These are phyloP conservation scores for Zygosaccharomyces bailii DNA, from an alignment of 805 yeast genomes.

Conservation along the genomic window DNA sequence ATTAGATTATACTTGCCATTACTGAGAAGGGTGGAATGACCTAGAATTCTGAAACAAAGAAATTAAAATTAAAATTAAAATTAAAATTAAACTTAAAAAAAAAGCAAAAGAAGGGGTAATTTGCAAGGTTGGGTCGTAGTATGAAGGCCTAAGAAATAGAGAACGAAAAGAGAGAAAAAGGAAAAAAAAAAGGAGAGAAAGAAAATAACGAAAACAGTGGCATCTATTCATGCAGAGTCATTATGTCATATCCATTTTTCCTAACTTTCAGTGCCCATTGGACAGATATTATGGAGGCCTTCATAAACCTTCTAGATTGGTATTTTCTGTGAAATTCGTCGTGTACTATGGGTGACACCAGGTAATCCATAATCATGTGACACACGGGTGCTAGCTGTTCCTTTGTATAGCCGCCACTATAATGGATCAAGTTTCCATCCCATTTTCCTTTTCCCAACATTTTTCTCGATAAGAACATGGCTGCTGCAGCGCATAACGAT, in stretches of 20 bases:
- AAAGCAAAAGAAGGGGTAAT: background rate
- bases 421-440: constrained; percentile 84
- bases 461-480: constrained; percentile 80
- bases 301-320: constrained; percentile 83
- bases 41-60: constrained; percentile 4
- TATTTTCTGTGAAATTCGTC: constrained; percentile 93
- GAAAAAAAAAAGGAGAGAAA: constrained; percentile 2
- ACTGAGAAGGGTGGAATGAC: background rate
- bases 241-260: constrained; percentile 38
- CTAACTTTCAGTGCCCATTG: constrained; percentile 72
- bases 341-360: constrained; percentile 77
- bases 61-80: constrained; percentile 7
- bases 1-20: background rate
- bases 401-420: constrained; percentile 84
- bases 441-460: constrained; percentile 71
- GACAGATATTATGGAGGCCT: constrained; percentile 74
- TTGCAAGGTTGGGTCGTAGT: background rate
- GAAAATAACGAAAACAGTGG: constrained; percentile 11
- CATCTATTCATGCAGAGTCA: constrained; percentile 37
- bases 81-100: constrained; percentile 4
- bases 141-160: background rate
- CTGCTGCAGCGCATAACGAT: constrained; percentile 80
- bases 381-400: constrained; percentile 69
- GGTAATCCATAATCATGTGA: constrained; percentile 69
- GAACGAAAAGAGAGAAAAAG: background rate